Conservation (phyloP, 1,139 yeast genomes). For the Blastobotrys illinoisensis region DNA sequence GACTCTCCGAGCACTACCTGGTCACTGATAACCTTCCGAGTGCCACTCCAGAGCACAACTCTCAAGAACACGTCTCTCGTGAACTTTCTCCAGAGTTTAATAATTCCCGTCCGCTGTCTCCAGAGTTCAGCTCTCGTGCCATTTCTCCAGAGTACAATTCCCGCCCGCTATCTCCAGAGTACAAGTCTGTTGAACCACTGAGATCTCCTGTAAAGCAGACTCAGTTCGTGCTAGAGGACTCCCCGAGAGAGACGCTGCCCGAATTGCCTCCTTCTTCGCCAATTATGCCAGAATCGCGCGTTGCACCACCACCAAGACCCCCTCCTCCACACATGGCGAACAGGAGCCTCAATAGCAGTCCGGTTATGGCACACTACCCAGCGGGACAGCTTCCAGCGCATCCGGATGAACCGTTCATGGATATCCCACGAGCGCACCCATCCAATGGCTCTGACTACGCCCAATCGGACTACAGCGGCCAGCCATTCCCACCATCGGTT, state of each 20-base stretch:
- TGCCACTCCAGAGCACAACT: too few species aligned
- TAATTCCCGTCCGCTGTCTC: not conserved
- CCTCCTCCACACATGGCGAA: not conserved
- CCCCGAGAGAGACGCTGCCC: not conserved
- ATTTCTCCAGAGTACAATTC: not conserved
- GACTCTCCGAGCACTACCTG: not conserved
- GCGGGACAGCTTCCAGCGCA: conserved; percentile 5
- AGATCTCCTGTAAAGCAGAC: not conserved
- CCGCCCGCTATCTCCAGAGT: not conserved
- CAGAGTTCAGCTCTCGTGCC: not conserved
- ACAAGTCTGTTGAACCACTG: not conserved
- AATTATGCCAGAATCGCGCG: not conserved
- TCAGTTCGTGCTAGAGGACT: not conserved
- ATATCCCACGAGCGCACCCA: conserved; percentile 5
- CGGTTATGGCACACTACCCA: not conserved
- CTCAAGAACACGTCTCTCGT: too few species aligned
- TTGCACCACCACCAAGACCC: not conserved
- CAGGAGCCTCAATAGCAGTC: not conserved
- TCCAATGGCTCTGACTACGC: conserved; percentile 10
- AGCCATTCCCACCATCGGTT: conserved; percentile 13
- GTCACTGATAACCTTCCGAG: not conserved
- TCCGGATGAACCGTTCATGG: conserved; percentile 13
- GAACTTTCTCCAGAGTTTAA: too few species aligned
- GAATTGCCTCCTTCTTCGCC: not conserved
- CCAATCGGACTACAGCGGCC: conserved; percentile 2